A percentile compares a stretch with the other conserved stretches of the same genome.
phyloP scores from a whole-genome alignment of 768 basidiomycete genomes.

The Strobilomyces dryophilus region DNA sequence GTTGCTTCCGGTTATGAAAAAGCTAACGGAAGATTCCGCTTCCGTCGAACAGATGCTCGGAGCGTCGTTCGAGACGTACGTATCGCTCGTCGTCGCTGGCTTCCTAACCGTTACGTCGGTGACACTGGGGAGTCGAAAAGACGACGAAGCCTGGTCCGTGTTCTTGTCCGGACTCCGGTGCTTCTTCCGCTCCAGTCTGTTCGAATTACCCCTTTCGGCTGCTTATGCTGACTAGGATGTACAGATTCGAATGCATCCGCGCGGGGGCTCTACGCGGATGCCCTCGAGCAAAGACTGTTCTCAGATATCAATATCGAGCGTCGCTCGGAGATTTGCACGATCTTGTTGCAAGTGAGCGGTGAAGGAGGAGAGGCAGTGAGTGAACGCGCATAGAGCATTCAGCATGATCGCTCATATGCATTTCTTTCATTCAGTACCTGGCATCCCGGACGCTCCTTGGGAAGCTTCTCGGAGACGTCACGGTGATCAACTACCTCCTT shows the following conservation, averaged over 20 bases:
- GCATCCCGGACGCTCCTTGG: constrained; percentile 48
- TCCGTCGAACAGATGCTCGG: constrained; percentile 35
- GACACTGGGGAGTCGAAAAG: constrained; percentile 42
- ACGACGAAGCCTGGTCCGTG: constrained; percentile 43
- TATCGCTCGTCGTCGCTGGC: constrained; percentile 37
- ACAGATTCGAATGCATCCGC: constrained; percentile 39
- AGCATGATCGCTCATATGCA: background rate
- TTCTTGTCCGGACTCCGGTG: constrained; percentile 43
- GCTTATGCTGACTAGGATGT: background rate
- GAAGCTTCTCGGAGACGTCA: constrained; percentile 44
- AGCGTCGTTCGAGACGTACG: constrained; percentile 33
- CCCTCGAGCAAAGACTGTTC: constrained; percentile 57
- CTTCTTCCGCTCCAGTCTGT: constrained; percentile 47
- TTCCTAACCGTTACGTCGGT: constrained; percentile 47
- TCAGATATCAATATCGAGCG: constrained; percentile 45
- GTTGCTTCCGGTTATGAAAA: constrained; percentile 55
- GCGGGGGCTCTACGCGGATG: constrained; percentile 39
- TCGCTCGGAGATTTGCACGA: constrained; percentile 50
- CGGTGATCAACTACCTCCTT: constrained; percentile 52
- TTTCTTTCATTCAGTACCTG: constrained; percentile 32
- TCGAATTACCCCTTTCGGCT: background rate
- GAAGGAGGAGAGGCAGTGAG: constrained; percentile 49
- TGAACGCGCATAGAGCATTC: background rate
- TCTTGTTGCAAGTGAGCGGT: constrained; percentile 52
- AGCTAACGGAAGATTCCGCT: constrained; percentile 25